These are phyloP conservation scores for Microbotryum scabiosae DNA, from an alignment of 1,284 basidiomycete species.

Conservation along the genomic window DNA sequence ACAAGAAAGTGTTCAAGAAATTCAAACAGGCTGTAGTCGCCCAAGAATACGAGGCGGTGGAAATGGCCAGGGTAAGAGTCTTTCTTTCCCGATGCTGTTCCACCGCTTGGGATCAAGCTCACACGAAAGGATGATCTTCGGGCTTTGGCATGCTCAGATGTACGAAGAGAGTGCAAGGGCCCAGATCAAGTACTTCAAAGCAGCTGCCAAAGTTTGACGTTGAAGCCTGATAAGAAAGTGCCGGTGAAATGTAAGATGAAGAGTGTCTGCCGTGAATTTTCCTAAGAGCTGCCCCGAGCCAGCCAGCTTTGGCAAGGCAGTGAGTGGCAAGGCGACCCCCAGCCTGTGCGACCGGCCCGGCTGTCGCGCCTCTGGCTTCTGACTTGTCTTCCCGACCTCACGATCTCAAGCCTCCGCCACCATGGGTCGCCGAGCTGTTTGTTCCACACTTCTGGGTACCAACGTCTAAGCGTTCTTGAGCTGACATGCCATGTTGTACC, in stretches of 20 bases:
- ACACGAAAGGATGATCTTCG: background rate
- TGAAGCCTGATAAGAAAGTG: background rate
- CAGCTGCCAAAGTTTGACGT: background rate
- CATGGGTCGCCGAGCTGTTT: background rate
- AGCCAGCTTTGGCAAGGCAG: too few relatives aligned
- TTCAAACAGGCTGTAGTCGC: background rate
- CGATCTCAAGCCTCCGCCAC: background rate
- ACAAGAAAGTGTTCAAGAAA: constrained; percentile 5
- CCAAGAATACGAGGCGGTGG: background rate
- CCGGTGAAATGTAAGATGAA: background rate
- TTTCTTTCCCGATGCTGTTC: background rate
- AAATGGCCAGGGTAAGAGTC: constrained; percentile 6
- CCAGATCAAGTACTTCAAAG: background rate
- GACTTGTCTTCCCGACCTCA: background rate
- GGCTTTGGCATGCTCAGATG: background rate
- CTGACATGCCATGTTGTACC: too few relatives aligned
- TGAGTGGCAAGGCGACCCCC: too few relatives aligned
- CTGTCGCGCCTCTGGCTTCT: background rate
- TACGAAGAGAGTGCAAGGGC: background rate
- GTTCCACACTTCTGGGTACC: background rate
- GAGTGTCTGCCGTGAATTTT: too few relatives aligned
- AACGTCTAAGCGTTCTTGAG: background rate
- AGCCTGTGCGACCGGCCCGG: background rate
- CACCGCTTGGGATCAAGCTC: background rate
- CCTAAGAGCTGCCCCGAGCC: too few relatives aligned